These are phyloP conservation scores for Neopestalotiopsis sp. DNA, from an alignment of 2,329 filamentous ascomycete genomes.

Conservation along the genomic window DNA sequence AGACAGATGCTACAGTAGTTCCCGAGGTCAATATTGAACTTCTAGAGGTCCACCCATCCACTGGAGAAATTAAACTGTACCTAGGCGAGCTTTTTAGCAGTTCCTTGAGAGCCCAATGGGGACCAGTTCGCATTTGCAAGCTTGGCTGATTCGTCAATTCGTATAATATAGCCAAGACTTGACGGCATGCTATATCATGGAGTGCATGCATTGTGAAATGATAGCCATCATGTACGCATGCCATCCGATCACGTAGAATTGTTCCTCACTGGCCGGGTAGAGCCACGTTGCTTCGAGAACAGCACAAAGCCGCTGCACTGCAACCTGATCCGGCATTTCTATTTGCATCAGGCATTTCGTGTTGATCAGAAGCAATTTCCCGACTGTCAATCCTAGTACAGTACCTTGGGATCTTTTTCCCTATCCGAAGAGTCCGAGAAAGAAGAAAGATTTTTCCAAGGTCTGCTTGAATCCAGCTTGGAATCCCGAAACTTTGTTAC, in stretches of 20 bases:
- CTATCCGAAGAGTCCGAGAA: too few relatives aligned
- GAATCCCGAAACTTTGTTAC: conserved; percentile 23
- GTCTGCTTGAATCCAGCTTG: conserved; percentile 19
- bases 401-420: neutral
- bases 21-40: neutral
- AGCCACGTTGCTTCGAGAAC: neutral
- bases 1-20: neutral
- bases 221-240: neutral
- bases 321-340: neutral
- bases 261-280: neutral
- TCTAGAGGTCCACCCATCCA: neutral
- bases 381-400: neutral
- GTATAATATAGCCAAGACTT: neutral
- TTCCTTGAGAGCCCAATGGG: neutral
- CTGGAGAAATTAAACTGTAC: neutral
- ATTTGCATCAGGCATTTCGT: neutral
- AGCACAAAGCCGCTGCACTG: conserved; percentile 1
- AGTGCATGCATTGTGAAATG: neutral
- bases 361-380: conserved; percentile 13
- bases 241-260: neutral
- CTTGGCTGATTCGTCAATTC: neutral
- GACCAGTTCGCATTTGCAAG: neutral
- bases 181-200: neutral
- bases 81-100: neutral
- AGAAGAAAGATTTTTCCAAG: neutral